Percentiles rank a stretch among this genome's conserved stretches.
Evolutionary conservation across 2,329 filamentous ascomycete genomes (phyloP).

Genomic region (Blastomyces gilchristii): DNA sequence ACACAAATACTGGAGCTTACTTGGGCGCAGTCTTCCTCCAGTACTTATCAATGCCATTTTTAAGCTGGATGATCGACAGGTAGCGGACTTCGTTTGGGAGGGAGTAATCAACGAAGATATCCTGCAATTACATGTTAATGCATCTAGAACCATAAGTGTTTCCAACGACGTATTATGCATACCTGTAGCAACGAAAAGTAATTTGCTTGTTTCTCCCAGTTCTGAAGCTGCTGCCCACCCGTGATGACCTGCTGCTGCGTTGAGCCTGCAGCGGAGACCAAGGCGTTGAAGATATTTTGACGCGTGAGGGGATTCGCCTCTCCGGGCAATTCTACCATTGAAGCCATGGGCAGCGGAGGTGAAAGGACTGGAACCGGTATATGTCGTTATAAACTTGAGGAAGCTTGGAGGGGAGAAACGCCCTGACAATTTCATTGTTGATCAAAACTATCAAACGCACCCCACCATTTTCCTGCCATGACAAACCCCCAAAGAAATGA

Average conservation of each 20-base stretch:
- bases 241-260: conserved; percentile 57
- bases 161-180: conserved; percentile 13
- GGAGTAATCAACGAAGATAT: conserved; percentile 69
- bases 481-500: not conserved
- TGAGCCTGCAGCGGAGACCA: conserved; percentile 54
- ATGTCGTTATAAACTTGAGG: not conserved
- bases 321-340: conserved; percentile 66
- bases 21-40: conserved; percentile 75
- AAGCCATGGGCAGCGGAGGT: conserved; percentile 46
- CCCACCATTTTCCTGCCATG: not conserved
- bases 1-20: conserved; percentile 26
- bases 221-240: conserved; percentile 56
- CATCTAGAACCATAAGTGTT: not conserved
- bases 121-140: conserved; percentile 37
- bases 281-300: conserved; percentile 53
- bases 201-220: conserved; percentile 57
- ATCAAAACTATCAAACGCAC: not conserved
- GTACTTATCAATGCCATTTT: conserved; percentile 91
- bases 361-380: not conserved
- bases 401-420: not conserved
- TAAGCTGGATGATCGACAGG: conserved; percentile 84
- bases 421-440: not conserved
- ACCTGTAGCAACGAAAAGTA: conserved; percentile 63
- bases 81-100: conserved; percentile 71
- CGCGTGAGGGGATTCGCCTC: conserved; percentile 63